Percentiles rank a stretch among this genome's conserved stretches.
Evolutionary conservation across 2,329 filamentous ascomycete genomes (phyloP).

Genomic region (Fusarium sp.): DNA sequence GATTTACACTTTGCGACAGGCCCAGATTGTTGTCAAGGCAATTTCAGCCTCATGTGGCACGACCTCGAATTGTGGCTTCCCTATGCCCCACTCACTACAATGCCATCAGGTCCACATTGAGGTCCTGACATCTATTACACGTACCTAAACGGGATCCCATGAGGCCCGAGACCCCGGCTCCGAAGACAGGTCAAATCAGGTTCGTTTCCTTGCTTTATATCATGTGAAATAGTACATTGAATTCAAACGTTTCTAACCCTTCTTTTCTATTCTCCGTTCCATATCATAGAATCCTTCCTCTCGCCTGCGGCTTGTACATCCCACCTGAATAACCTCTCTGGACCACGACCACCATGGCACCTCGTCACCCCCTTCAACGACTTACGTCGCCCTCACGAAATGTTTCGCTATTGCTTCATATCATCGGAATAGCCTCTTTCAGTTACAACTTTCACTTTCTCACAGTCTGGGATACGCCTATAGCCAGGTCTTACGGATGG

Average conservation of each 20-base stretch:
- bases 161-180: conserved; percentile 30
- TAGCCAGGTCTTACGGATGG: conserved; percentile 71
- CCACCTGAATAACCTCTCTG: not conserved
- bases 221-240: not conserved
- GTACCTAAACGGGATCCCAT: conserved; percentile 19
- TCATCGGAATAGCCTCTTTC: conserved; percentile 63
- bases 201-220: conserved; percentile 11
- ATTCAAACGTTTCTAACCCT: not conserved
- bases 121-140: conserved; percentile 26
- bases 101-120: conserved; percentile 29
- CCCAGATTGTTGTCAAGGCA: conserved; percentile 22
- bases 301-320: not conserved
- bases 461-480: conserved; percentile 58
- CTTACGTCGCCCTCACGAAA: conserved; percentile 72
- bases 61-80: conserved; percentile 32
- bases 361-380: conserved; percentile 70
- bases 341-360: conserved; percentile 48
- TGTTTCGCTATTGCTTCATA: conserved; percentile 70
- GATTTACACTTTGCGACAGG: conserved; percentile 17
- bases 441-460: conserved; percentile 64
- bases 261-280: not conserved
- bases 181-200: not conserved
- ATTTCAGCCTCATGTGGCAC: conserved; percentile 42
- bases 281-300: not conserved
- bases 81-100: not conserved